Evolutionary conservation across 2,329 filamentous ascomycete species (phyloP).

Genomic region (Setomelanomma holmii): DNA sequence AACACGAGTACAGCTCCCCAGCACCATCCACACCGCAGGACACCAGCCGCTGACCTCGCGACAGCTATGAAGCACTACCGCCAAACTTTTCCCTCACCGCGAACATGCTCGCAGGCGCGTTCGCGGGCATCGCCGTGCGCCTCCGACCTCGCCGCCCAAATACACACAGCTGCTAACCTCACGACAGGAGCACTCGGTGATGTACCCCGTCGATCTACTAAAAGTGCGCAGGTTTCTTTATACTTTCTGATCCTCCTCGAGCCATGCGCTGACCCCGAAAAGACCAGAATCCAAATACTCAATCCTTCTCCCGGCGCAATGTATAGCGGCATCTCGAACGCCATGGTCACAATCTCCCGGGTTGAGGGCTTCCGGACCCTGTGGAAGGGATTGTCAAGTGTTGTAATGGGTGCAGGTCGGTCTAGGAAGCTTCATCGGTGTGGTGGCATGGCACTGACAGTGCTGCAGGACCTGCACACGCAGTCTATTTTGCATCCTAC

Average conservation of each 20-base stretch:
- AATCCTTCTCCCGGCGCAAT: conserved; percentile 81
- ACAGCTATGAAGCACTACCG: conserved; percentile 87
- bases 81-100: conserved; percentile 92
- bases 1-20: conserved; percentile 48
- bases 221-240: conserved; percentile 69
- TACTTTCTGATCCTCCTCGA: neutral
- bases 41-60: conserved; percentile 29
- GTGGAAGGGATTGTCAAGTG: conserved; percentile 96
- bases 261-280: conserved; percentile 28
- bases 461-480: conserved; percentile 83
- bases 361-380: conserved; percentile 89
- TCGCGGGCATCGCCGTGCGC: conserved; percentile 91
- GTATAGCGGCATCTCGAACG: conserved; percentile 90
- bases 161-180: conserved; percentile 28
- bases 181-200: conserved; percentile 89
- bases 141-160: conserved; percentile 16
- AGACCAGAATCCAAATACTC: conserved; percentile 98
- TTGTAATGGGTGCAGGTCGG: conserved; percentile 89
- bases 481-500: conserved; percentile 98
- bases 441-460: conserved; percentile 32
- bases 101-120: conserved; percentile 96
- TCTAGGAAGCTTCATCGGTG: conserved; percentile 11
- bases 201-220: conserved; percentile 98
- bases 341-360: conserved; percentile 88
- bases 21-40: conserved; percentile 4